phyloP scores from a whole-genome alignment of 2,329 filamentous ascomycete species.

The Apiospora phragmitis region DNA sequence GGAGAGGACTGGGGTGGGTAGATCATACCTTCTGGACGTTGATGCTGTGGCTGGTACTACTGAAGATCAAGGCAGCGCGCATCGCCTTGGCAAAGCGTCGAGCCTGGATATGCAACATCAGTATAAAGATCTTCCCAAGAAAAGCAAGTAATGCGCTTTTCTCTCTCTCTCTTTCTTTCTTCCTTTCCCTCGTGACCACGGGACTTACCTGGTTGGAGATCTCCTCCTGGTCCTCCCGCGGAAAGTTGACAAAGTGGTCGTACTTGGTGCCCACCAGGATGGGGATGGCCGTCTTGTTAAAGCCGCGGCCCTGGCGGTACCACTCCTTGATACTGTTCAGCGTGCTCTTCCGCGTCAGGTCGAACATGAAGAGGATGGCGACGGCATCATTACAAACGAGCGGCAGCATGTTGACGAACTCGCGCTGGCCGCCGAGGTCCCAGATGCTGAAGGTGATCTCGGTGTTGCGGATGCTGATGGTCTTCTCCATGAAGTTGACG shows the following conservation, averaged over 20 bases:
- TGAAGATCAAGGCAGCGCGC: constrained; percentile 97
- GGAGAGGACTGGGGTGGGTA: neutral
- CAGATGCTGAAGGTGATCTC: constrained; percentile 99
- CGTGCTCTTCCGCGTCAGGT: constrained; percentile 95
- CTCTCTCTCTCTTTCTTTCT: neutral
- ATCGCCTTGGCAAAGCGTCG: constrained; percentile 97
- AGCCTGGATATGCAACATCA: constrained; percentile 56
- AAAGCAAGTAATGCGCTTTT: constrained; percentile 12
- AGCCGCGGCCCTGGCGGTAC: constrained; percentile 95
- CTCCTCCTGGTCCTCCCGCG: constrained; percentile 95
- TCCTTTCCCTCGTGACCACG: neutral
- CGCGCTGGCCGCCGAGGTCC: constrained; percentile 95
- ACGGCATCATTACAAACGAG: constrained; percentile 99
- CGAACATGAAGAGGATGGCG: constrained; percentile 99
- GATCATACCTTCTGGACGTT: constrained; percentile 88
- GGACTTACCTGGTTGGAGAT: constrained; percentile 83
- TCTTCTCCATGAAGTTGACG: constrained; percentile 99
- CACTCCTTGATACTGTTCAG: constrained; percentile 99
- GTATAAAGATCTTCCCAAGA: constrained; percentile 14
- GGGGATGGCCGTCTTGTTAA: constrained; percentile 99
- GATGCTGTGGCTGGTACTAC: constrained; percentile 98
- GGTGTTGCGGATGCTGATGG: constrained; percentile 97
- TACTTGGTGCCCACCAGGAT: constrained; percentile 98
- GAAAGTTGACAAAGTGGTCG: constrained; percentile 99
- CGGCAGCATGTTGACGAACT: constrained; percentile 99